Evolutionary conservation across 768 basidiomycete species (phyloP).

Genomic region (Trametes coccinea): DNA sequence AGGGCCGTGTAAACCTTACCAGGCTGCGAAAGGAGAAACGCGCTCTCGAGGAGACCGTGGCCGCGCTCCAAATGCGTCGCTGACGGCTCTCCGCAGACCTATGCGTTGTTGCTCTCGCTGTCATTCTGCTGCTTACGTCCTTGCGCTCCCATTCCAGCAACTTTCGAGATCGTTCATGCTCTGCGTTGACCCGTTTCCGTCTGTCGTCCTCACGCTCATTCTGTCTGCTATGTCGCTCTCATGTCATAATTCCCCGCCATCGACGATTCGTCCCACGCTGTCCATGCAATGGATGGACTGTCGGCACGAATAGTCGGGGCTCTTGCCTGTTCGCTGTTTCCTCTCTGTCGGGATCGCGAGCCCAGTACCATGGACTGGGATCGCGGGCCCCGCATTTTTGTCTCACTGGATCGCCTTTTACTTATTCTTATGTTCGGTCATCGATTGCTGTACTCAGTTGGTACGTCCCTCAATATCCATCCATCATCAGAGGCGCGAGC

Average conservation of each 20-base stretch:
- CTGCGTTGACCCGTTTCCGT: slow-evolving; percentile 7
- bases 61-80: slow-evolving; percentile 15
- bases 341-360: slow-evolving; percentile 9
- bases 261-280: slow-evolving; percentile 10
- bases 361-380: slow-evolving; percentile 13
- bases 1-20: neutral
- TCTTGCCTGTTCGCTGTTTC: slow-evolving; percentile 22
- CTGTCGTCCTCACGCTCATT: slow-evolving; percentile 14
- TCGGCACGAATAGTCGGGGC: slow-evolving; percentile 19
- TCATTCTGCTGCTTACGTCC: neutral
- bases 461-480: neutral
- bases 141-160: neutral
- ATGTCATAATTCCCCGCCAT: slow-evolving; percentile 3
- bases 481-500: neutral
- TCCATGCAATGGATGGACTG: slow-evolving; percentile 9
- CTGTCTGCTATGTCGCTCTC: slow-evolving; percentile 5
- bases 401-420: neutral
- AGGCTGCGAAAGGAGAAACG: slow-evolving; percentile 19
- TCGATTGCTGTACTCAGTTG: neutral
- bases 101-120: neutral
- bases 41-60: slow-evolving; percentile 20
- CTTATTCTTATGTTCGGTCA: slow-evolving; percentile 13
- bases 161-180: slow-evolving; percentile 13
- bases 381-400: slow-evolving; percentile 4
- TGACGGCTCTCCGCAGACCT: neutral